Conservation (phyloP, 345 rosid species). For the Gossypium raimondii region DNA sequence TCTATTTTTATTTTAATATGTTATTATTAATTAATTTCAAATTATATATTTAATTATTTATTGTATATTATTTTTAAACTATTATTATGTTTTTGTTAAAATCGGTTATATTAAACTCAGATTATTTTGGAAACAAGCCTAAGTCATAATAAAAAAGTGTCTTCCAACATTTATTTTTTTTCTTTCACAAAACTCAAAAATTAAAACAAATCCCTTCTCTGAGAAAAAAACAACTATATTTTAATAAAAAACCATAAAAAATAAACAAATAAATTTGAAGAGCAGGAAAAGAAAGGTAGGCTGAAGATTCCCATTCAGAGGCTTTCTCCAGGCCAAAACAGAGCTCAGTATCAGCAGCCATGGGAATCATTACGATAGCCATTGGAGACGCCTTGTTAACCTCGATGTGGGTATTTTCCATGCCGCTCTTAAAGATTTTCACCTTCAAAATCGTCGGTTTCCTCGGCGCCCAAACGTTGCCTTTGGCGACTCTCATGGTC, state of each 20-base stretch:
- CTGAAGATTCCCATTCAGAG: not conserved
- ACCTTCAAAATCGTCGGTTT: constrained; percentile 23
- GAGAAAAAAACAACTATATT: too few species aligned
- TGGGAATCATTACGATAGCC: constrained; percentile 38
- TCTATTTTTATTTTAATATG: too few species aligned
- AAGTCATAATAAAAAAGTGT: too few species aligned
- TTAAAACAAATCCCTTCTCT: too few species aligned
- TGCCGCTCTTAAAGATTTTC: constrained; percentile 28
- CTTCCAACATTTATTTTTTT: too few species aligned
- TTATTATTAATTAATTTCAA: too few species aligned
- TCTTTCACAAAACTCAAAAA: too few species aligned
- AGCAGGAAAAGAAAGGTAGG: not conserved
- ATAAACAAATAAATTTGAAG: not conserved
- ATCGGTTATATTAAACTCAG: too few species aligned
- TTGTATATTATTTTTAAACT: too few species aligned
- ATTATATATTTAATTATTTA: too few species aligned
- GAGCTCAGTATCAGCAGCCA: constrained; percentile 5
- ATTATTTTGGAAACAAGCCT: too few species aligned
- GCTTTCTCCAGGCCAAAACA: constrained; percentile 11
- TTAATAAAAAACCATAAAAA: not conserved
- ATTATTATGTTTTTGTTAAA: too few species aligned
- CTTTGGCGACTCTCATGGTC: constrained; percentile 27
- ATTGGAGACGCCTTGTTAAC: constrained; percentile 41
- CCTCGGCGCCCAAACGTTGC: constrained; percentile 23
- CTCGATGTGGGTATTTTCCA: constrained; percentile 39